Evolutionary conservation across 1,284 basidiomycete genomes (phyloP).

Genomic region (Rhodotorula sp.): DNA sequence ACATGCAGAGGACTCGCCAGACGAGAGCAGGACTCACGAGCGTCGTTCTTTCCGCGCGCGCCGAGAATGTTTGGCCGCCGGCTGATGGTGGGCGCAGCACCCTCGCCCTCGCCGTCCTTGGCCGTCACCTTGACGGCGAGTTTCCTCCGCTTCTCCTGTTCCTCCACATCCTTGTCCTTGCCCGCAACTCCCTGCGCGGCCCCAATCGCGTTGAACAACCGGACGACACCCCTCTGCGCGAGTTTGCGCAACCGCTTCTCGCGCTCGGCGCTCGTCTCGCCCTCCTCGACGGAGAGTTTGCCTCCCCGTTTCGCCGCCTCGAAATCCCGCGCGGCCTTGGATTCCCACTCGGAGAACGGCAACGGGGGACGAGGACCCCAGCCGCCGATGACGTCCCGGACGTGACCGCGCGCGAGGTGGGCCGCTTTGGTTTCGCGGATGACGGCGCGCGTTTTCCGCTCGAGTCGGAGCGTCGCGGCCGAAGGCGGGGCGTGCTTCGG

Average conservation of each 20-base stretch:
- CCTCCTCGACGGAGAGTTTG: conserved; percentile 12
- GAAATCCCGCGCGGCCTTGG: conserved; percentile 29
- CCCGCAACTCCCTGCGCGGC: conserved; percentile 45
- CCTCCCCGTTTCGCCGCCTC: conserved; percentile 31
- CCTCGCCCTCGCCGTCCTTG: conserved; percentile 24
- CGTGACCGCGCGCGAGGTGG: conserved; percentile 45
- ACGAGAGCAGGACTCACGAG: conserved; percentile 36
- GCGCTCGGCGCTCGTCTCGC: conserved; percentile 42
- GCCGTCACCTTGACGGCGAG: conserved; percentile 39
- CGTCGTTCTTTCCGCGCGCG: conserved; percentile 46
- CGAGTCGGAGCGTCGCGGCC: conserved; percentile 35
- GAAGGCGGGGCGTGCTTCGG: conserved; percentile 36
- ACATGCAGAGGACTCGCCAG: neutral
- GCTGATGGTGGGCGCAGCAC: conserved; percentile 2
- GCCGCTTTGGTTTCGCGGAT: conserved; percentile 44
- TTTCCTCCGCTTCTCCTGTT: conserved; percentile 38
- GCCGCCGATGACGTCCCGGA: conserved; percentile 47
- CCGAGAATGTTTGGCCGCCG: conserved; percentile 45
- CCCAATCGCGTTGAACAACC: conserved; percentile 48
- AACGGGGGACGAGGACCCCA: conserved; percentile 46
- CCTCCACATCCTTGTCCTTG: conserved; percentile 36
- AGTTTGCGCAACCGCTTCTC: conserved; percentile 47
- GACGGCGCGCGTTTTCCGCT: conserved; percentile 39
- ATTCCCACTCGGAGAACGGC: conserved; percentile 46
- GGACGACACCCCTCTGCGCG: conserved; percentile 47